Conservation (phyloP, 2,329 filamentous ascomycete genomes). For the Aspergillus melleus region DNA sequence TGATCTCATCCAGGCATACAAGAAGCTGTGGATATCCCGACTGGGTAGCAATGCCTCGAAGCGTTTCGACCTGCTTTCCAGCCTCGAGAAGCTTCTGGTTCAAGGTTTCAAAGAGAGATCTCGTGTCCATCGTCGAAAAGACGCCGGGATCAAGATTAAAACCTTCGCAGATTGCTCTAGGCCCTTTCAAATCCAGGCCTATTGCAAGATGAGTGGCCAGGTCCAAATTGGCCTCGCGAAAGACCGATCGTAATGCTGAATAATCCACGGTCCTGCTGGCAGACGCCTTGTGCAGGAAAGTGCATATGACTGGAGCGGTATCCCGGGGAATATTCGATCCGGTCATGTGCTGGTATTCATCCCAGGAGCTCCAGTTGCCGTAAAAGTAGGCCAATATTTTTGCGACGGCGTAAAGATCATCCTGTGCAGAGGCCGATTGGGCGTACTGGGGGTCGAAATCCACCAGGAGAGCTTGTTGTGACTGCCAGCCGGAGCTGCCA, state of each 20-base stretch:
- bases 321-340: too few relatives aligned
- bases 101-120: not conserved
- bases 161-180: conserved; percentile 1
- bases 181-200: conserved; percentile 7
- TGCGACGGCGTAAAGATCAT: conserved; percentile 11
- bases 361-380: conserved; percentile 7
- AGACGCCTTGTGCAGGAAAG: not conserved
- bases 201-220: conserved; percentile 3
- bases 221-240: not conserved
- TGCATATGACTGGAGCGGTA: not conserved
- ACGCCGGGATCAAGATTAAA: not conserved
- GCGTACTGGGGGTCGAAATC: conserved; percentile 5
- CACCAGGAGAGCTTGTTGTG: conserved; percentile 8
- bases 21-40: not conserved
- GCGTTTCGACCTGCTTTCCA: not conserved
- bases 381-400: conserved; percentile 16
- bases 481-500: conserved; percentile 9
- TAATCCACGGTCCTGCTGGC: conserved; percentile 1
- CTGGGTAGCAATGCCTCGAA: not conserved
- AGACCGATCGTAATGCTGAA: conserved; percentile 1
- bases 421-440: not conserved
- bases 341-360: conserved; percentile 4
- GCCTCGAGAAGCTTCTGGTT: not conserved
- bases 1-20: conserved; percentile 6
- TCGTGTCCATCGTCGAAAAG: not conserved